Conservation (phyloP, 495 filamentous ascomycete genomes). For the Podospora pseudocomata region DNA sequence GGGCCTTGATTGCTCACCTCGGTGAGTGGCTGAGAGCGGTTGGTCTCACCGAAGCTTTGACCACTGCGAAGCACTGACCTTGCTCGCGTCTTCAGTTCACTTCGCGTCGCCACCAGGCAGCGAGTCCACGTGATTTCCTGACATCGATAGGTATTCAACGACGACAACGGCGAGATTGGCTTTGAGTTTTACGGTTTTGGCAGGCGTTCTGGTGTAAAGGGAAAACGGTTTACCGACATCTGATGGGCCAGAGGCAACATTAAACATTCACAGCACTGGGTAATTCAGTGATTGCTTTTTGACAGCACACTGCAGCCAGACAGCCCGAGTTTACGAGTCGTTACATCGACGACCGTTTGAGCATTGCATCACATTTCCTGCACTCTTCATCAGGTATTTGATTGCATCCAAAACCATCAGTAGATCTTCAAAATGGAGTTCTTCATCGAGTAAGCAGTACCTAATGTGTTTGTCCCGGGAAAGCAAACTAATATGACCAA, state of each 20-base stretch:
- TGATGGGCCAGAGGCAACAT: too few relatives aligned
- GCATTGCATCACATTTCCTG: not conserved
- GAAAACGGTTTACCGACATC: not conserved
- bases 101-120: constrained; percentile 14
- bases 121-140: constrained; percentile 14
- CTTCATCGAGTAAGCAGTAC: constrained; percentile 64
- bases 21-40: not conserved
- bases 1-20: not conserved
- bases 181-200: not conserved
- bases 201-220: not conserved
- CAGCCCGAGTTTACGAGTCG: not conserved
- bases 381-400: not conserved
- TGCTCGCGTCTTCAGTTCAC: not conserved
- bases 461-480: not conserved
- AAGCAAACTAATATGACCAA: constrained; percentile 32
- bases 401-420: not conserved
- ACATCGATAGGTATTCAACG: not conserved
- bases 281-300: too few relatives aligned
- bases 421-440: constrained; percentile 70
- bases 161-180: not conserved
- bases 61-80: not conserved
- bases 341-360: constrained; percentile 5
- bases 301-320: not conserved
- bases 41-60: not conserved
- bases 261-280: too few relatives aligned